phyloP scores from a whole-genome alignment of 495 filamentous ascomycete genomes.

The Patellaria atrata region DNA sequence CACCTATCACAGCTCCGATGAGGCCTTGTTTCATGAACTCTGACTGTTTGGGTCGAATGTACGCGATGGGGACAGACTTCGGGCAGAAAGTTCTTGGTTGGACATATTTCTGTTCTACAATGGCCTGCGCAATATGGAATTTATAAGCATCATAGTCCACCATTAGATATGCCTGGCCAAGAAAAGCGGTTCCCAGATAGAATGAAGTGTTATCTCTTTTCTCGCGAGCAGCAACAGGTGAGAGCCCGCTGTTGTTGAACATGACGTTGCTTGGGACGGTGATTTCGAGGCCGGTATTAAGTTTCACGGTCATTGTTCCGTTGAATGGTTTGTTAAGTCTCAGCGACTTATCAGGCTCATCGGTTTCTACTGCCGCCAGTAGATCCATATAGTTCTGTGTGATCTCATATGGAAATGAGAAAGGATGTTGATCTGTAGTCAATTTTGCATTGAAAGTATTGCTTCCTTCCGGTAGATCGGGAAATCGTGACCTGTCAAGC shows the following conservation, averaged over 20 bases:
- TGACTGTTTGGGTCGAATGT: conserved; percentile 8
- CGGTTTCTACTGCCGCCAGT: conserved; percentile 12
- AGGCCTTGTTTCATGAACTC: conserved; percentile 16
- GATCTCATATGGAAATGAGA: conserved; percentile 21
- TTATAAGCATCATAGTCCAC: conserved; percentile 19
- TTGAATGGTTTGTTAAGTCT: conserved; percentile 17
- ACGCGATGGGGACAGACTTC: conserved; percentile 12
- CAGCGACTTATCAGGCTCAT: conserved; percentile 20
- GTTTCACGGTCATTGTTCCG: conserved; percentile 20
- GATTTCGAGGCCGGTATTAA: conserved; percentile 20
- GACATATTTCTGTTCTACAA: conserved; percentile 17
- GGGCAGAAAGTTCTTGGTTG: conserved; percentile 23
- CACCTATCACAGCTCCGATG: conserved; percentile 23
- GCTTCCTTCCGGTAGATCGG: conserved; percentile 7
- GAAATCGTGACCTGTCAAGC: conserved; percentile 18
- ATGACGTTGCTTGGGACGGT: conserved; percentile 21
- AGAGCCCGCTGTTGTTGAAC: conserved; percentile 16
- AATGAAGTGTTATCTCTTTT: conserved; percentile 16
- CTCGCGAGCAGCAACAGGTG: conserved; percentile 16
- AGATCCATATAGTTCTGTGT: conserved; percentile 24
- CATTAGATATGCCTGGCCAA: conserved; percentile 26
- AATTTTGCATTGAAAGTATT: conserved; percentile 20
- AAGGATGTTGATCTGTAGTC: conserved; percentile 23
- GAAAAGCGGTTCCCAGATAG: conserved; percentile 21
- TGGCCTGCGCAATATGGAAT: conserved; percentile 23